Conservation (phyloP, 768 basidiomycete genomes). For the Crepidotus variabilis region DNA sequence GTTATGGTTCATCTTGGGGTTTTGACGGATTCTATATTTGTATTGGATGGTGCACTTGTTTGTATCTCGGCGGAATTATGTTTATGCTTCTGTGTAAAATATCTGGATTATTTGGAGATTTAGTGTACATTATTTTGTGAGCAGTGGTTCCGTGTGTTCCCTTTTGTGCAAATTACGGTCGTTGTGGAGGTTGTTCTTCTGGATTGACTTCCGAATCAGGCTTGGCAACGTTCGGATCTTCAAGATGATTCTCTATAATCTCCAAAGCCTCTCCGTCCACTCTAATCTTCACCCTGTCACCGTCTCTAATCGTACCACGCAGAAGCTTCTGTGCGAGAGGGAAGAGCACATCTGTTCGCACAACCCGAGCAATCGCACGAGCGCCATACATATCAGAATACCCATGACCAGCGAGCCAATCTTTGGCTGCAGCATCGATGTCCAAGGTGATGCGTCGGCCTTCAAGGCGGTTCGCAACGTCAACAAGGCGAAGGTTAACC, state of each 20-base stretch:
- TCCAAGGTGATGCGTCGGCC: constrained; percentile 68
- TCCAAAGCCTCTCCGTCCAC: constrained; percentile 39
- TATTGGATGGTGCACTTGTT: too few relatives aligned
- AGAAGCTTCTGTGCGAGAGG: constrained; percentile 79
- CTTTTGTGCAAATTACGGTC: too few relatives aligned
- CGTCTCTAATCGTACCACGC: constrained; percentile 75
- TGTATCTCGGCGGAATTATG: too few relatives aligned
- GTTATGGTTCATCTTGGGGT: too few relatives aligned
- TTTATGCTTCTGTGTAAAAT: too few relatives aligned
- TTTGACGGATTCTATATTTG: too few relatives aligned
- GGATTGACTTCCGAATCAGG: constrained; percentile 23
- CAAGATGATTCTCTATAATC: constrained; percentile 61
- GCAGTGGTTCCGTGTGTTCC: too few relatives aligned
- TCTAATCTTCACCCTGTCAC: constrained; percentile 59
- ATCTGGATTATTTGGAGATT: too few relatives aligned
- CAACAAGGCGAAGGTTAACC: constrained; percentile 70
- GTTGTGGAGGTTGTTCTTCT: constrained; percentile 14
- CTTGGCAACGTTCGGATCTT: constrained; percentile 35
- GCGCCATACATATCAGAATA: constrained; percentile 88
- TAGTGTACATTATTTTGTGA: too few relatives aligned
- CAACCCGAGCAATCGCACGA: constrained; percentile 82
- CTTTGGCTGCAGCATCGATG: constrained; percentile 54
- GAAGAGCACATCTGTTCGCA: constrained; percentile 77
- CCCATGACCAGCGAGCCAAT: constrained; percentile 72
- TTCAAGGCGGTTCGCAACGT: constrained; percentile 65